These are phyloP conservation scores for Hemileccinum impolitum DNA, from an alignment of 768 basidiomycete genomes.

Conservation along the genomic window DNA sequence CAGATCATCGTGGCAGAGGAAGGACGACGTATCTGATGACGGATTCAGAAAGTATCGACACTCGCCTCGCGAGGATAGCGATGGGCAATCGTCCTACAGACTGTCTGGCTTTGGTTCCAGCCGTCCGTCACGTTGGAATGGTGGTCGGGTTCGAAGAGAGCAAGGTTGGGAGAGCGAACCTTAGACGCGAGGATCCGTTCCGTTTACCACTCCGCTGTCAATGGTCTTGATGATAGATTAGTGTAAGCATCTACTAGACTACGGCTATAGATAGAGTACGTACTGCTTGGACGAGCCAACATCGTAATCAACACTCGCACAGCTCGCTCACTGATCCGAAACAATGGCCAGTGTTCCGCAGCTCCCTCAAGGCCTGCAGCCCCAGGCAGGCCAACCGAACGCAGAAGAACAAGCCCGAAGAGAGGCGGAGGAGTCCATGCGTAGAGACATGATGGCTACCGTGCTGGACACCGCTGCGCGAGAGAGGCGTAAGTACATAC, in stretches of 20 bases:
- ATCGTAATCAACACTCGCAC: constrained; percentile 3
- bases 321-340: background rate
- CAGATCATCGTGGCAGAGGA: constrained; percentile 1
- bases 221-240: background rate
- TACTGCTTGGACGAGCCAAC: background rate
- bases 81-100: constrained; percentile 1
- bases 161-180: constrained; percentile 1
- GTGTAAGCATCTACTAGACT: background rate
- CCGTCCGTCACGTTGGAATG: constrained; percentile 3
- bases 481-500: constrained; percentile 60
- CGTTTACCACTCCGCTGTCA: constrained; percentile 1
- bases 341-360: constrained; percentile 26
- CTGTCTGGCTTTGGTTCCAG: constrained; percentile 7
- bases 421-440: constrained; percentile 71
- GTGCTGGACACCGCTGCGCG: constrained; percentile 75
- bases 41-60: background rate
- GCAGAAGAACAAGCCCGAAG: constrained; percentile 54
- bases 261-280: no score
- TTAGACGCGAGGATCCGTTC: constrained; percentile 1
- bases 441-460: constrained; percentile 72
- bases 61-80: constrained; percentile 1
- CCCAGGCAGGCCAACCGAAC: constrained; percentile 40
- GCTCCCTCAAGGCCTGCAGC: constrained; percentile 27
- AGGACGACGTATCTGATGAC: background rate
- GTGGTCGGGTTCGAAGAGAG: constrained; percentile 2